Percentiles rank a stretch among this genome's conserved stretches.
Conservation (phyloP, 176 grass and related monocot species). For the Aegilops bicornis region DNA sequence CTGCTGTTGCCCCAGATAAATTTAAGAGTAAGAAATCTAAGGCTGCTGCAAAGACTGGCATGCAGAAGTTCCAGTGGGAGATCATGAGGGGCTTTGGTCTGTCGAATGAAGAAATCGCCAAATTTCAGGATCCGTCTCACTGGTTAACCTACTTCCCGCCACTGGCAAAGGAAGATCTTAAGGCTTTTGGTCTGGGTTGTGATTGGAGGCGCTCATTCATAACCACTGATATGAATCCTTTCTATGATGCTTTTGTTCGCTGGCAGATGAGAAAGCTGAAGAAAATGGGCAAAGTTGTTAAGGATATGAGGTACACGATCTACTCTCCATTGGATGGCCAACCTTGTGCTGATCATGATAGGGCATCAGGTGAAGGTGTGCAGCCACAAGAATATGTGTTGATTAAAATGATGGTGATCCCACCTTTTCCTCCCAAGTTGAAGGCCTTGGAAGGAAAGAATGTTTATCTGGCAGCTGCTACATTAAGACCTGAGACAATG, state of each 20-base stretch:
- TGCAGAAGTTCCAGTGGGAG: constrained; percentile 71
- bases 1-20: constrained; percentile 49
- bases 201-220: constrained; percentile 82
- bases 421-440: constrained; percentile 64
- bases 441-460: constrained; percentile 69
- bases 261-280: constrained; percentile 88
- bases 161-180: constrained; percentile 58
- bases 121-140: constrained; percentile 70
- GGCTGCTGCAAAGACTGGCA: constrained; percentile 60
- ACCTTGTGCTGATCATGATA: constrained; percentile 81
- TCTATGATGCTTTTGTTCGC: constrained; percentile 78
- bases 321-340: constrained; percentile 84
- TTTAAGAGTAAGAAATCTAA: constrained; percentile 81
- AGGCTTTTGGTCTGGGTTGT: constrained; percentile 67
- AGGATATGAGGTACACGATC: constrained; percentile 73
- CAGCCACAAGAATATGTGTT: constrained; percentile 75
- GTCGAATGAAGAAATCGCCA: constrained; percentile 53
- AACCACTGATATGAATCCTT: constrained; percentile 73
- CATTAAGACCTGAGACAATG: constrained; percentile 80
- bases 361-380: constrained; percentile 66
- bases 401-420: constrained; percentile 77
- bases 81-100: constrained; percentile 72
- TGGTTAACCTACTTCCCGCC: constrained; percentile 72
- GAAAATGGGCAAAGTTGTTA: constrained; percentile 68
- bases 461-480: constrained; percentile 73